These are phyloP conservation scores for Durusdinium trenchii DNA, from an alignment of 73 alveolate genomes.

Conservation along the genomic window DNA sequence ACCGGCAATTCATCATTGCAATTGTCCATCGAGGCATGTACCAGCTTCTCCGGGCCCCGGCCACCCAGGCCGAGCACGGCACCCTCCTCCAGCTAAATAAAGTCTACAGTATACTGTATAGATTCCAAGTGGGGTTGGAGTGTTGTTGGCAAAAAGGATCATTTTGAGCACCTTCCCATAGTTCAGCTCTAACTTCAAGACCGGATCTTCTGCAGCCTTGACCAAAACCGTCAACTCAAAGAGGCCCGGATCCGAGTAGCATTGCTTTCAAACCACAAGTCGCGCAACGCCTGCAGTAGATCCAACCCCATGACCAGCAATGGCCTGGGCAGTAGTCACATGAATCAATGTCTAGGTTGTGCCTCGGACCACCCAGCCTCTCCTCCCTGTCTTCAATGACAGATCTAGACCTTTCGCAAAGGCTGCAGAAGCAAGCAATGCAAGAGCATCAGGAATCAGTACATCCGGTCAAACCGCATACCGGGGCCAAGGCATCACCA, in stretches of 20 bases:
- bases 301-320: constrained; percentile 39
- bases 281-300: constrained; percentile 47
- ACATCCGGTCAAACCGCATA: no score
- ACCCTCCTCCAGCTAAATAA: constrained; percentile 88
- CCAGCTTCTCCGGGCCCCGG: constrained; percentile 81
- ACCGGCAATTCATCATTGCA: no score
- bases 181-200: constrained; percentile 47
- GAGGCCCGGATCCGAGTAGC: neutral
- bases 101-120: no score
- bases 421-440: neutral
- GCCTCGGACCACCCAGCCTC: neutral
- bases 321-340: neutral
- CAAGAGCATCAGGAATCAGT: neutral
- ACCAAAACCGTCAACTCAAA: neutral
- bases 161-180: constrained; percentile 32
- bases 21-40: neutral
- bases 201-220: constrained; percentile 84
- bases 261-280: no score
- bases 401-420: constrained; percentile 48
- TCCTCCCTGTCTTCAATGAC: constrained; percentile 65
- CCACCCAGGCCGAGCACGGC: constrained; percentile 90
- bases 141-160: neutral
- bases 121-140: no score
- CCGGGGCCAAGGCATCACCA: constrained; percentile 43
- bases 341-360: neutral